Evolutionary conservation across 768 basidiomycete species (phyloP), one percentile per base, ranked within the genome.

Genomic region (Gautieria morchelliformis): DNA sequence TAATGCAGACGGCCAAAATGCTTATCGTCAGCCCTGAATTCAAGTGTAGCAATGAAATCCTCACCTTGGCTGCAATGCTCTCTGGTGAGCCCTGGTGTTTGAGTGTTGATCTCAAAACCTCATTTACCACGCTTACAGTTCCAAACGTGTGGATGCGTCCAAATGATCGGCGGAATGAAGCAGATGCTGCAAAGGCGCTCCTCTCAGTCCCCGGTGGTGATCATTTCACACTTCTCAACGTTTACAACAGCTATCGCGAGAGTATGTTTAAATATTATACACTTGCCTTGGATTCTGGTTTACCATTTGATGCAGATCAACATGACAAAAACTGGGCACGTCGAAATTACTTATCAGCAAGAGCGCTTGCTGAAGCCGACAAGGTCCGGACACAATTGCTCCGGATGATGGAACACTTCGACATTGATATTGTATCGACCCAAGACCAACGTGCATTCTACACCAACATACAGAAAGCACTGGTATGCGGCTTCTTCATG

Each of bases 401-500:
- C 68, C 80, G 93, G 40, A 85, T 76, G 4, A 98, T 99, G 96
- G 92, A 96, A 71, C 84, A 84, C 35, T 89, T 79, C 66, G 91
- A 93, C 58, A 73, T 95, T 35, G 86, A 87, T 32, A 67, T 93
- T 20, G 69, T 93, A 27, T 84, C 84, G 7, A 75, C 81, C 1
- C 69, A 68, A 27, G 87, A 93, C 62, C 81, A 87, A 63, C 77
- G 75, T 65, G 88, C 85, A 66, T 79, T 87, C 61, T 87, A 81
- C 68, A 61, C 72, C 53, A 85, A 85, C 62, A 84, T 98, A 56
- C 81, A 92, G 27, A 84, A 85, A 69, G 87, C 87, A 0, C 75
- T 98, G 20, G 87, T 89, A 5, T 88, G 86, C 63, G 96, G 94
- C 1, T 99, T 90, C 78, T 99, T 97, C 73, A 97, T 96, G 95